Evolutionary conservation across 129 eudicot genomes (phyloP).

Genomic region (Glebionis coronaria): DNA sequence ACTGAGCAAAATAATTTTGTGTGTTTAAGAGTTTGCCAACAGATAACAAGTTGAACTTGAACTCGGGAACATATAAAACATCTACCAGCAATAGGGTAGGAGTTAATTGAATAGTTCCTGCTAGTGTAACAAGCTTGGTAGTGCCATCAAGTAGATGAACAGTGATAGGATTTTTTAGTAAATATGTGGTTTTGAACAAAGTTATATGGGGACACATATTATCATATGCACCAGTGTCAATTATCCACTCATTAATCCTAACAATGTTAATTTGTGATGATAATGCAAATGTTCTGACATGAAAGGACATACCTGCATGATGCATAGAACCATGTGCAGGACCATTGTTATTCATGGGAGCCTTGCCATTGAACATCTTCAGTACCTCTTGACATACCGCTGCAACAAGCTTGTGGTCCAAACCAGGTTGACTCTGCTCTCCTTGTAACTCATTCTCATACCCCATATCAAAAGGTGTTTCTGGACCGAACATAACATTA

Average conservation of each 20-base stretch:
- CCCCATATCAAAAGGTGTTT: no score
- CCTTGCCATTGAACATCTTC: background rate
- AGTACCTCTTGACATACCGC: no score
- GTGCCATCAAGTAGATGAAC: background rate
- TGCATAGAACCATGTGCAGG: background rate
- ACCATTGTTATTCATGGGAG: background rate
- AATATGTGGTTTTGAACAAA: background rate
- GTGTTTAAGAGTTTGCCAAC: no score
- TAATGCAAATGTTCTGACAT: background rate
- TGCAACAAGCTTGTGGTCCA: no score
- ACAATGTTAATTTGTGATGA: background rate
- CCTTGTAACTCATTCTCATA: no score
- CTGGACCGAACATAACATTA: no score
- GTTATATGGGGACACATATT: background rate
- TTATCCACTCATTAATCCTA: background rate
- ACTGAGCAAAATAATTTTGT: no score
- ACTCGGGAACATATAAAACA: no score
- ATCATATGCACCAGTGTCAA: background rate
- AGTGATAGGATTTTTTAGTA: background rate
- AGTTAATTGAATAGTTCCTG: no score
- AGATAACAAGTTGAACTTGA: no score
- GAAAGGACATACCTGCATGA: background rate
- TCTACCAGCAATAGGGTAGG: no score
- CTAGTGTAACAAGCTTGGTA: background rate
- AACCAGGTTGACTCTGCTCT: no score